Evolutionary conservation across 768 basidiomycete species (phyloP).

Genomic region (Asterophora parasitica): DNA sequence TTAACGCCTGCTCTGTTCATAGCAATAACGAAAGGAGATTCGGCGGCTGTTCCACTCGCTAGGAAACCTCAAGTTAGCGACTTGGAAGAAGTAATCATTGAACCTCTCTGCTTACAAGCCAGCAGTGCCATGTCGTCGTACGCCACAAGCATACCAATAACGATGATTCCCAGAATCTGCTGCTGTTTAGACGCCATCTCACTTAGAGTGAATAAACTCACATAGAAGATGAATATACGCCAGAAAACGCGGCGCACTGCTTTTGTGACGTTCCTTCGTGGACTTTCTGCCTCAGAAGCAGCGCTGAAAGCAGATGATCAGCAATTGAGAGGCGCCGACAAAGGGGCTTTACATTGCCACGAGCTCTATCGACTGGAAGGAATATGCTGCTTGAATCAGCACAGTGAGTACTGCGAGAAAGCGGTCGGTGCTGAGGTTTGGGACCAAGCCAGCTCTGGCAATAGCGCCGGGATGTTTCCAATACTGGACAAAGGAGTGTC

Average conservation of each 20-base stretch:
- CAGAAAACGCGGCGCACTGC: conserved; percentile 76
- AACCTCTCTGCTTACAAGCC: conserved; percentile 19
- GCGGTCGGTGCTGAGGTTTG: conserved; percentile 39
- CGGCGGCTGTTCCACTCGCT: conserved; percentile 57
- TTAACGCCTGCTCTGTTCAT: conserved; percentile 68
- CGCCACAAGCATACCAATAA: conserved; percentile 78
- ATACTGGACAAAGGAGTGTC: conserved; percentile 31
- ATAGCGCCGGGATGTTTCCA: conserved; percentile 72
- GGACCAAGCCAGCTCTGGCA: conserved; percentile 36
- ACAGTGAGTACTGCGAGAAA: conserved; percentile 42
- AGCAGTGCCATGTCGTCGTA: conserved; percentile 56
- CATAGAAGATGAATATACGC: conserved; percentile 77
- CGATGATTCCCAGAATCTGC: conserved; percentile 65
- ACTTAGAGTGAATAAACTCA: conserved; percentile 21
- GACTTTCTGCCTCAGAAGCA: conserved; percentile 73
- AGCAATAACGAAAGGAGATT: conserved; percentile 85
- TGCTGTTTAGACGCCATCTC: neutral
- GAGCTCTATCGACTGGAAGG: conserved; percentile 73
- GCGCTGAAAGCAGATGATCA: conserved; percentile 34
- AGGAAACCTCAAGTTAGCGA: neutral
- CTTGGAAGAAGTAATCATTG: neutral
- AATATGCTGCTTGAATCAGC: conserved; percentile 60
- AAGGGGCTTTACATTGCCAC: conserved; percentile 50
- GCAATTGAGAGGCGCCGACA: conserved; percentile 2
- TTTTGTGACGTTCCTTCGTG: conserved; percentile 73